Base-by-base conservation (phyloP, 805 yeast species). In the Hanseniaspora lachancei region DNA sequence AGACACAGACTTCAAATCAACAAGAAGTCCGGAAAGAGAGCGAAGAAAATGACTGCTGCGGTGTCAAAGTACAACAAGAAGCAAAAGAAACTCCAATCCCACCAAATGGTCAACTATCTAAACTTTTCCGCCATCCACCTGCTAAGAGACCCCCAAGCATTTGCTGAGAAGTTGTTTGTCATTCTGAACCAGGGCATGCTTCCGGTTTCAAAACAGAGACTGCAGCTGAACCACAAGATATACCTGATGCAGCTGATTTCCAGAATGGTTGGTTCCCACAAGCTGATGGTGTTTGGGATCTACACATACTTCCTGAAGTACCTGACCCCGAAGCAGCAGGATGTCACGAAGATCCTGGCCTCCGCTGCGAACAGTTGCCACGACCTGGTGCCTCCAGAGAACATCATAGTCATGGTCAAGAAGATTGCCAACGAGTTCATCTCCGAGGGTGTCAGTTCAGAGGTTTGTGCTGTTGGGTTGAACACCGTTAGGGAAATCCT, bases 371-470 rank as follows among this genome's bases (percentile, higher is more conserved):
- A 93, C 73, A 88, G 97, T 0, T 79, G 95, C 29, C 99, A 93
- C 67, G 97, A 93, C 64, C 74, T 93, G 64, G 96, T 93, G 8
- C 99, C 99, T 27, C 98, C 99, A 6, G 99, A 93, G 67, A 80
- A 82, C 16, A 78, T 93, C 58, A 73, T 77, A 47, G 82, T 83
- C 51, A 81, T 93, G 62, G 82, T 93, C 10, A 79, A 96, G 57
- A 93, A 91, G 66, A 81, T 93, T 61, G 97, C 98, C 1, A 95
- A 93, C 70, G 98, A 93, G 70, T 93, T 93, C 64, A 96, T 93
- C 27, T 85, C 95, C 61, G 97, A 93, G 66, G 99, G 99, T 76
- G 98, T 93, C 41, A 89, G 97, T 16, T 82, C 95, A 36, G 96
- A 93, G 70, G 99, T 89, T 55, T 97, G 97, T 5, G 89, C 97